Base-by-base conservation (phyloP, 2,329 filamentous ascomycete genomes). In the Coniella vitis region DNA sequence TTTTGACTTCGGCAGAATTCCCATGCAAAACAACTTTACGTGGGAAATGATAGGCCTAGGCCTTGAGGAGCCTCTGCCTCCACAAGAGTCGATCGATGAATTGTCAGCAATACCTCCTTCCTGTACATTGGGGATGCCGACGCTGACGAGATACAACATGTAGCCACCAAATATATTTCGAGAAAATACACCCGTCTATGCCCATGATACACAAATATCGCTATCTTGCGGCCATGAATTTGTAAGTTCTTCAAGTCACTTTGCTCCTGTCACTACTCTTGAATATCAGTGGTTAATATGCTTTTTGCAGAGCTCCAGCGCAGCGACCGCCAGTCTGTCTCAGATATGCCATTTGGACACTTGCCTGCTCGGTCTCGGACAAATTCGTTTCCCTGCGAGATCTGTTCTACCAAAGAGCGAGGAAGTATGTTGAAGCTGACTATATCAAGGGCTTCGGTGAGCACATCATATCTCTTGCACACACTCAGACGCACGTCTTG, bases 271-370 rank as follows among this genome's bases (percentile, higher is more conserved):
- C n/a, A n/a, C n/a, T n/a, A n/a, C n/a, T n/a, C n/a, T 16, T 19
- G 2, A 32, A 25, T 9, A 20, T 20, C 9, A n/a, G 3, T 34
- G 12, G 32, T 45, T 49, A 22, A 56, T 59, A 45, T 52, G n/a
- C n/a, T 36, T 19, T 49, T 44, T 44, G 32, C 52, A 83, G 79
- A 46, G 81, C 88, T n/a, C 89, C 89, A 16, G 83, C 83, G 54
- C 84, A 90, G 70, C 81, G 91, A 21, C 91, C 93, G 2, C 89
- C 91, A 0, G 82, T 95, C 25, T 89, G 86, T 56, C 70, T 98
- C 43, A 83, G 93, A 57, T 98, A 98, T 68, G 89, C 87, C 48
- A 94, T 97, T 75, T 97, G 91, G 91, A 87, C 85, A n/a, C 71
- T 90, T 60, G 90, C 91, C n/a, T 90, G 89, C 54, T 85, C 87